phyloP scores from a whole-genome alignment of 140 eudicot species.

The Ambrosia hybrid region DNA sequence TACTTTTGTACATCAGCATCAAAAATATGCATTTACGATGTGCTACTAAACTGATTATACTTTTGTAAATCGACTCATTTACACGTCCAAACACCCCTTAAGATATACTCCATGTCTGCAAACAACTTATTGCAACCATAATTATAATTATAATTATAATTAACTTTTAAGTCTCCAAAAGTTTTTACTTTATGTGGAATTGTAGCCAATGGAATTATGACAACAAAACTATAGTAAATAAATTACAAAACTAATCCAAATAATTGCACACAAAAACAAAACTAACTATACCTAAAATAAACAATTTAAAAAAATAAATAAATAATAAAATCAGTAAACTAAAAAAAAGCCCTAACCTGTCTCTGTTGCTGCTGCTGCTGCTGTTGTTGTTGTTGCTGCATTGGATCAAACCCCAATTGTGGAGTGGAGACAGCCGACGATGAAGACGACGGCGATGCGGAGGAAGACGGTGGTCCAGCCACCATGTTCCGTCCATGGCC shows the following conservation, averaged over 20 bases:
- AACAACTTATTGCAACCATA: too few relatives aligned
- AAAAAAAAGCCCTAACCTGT: conserved; percentile 70
- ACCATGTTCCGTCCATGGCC: conserved; percentile 73
- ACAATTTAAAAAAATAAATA: not conserved
- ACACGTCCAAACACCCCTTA: too few relatives aligned
- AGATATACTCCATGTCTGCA: too few relatives aligned
- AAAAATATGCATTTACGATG: not conserved
- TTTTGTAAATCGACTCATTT: too few relatives aligned
- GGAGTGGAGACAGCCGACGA: conserved; percentile 80
- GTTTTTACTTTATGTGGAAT: not conserved
- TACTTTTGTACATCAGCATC: not conserved
- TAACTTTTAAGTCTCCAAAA: not conserved
- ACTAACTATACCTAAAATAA: conserved; percentile 7
- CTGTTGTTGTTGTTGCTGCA: conserved; percentile 38
- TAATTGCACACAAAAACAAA: not conserved
- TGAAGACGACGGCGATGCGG: conserved; percentile 84
- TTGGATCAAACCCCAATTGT: conserved; percentile 61
- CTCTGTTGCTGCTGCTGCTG: conserved; percentile 43
- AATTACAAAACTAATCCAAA: too few relatives aligned
- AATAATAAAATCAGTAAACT: conserved; percentile 11
- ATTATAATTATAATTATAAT: not conserved
- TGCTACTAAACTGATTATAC: not conserved
- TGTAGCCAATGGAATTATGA: conserved; percentile 1
- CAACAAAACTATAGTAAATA: not conserved
- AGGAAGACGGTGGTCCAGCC: conserved; percentile 61